Evolutionary conservation across 768 basidiomycete species (phyloP), one percentile per base, ranked within the genome.

Genomic region (Phaffia tasmanica): DNA sequence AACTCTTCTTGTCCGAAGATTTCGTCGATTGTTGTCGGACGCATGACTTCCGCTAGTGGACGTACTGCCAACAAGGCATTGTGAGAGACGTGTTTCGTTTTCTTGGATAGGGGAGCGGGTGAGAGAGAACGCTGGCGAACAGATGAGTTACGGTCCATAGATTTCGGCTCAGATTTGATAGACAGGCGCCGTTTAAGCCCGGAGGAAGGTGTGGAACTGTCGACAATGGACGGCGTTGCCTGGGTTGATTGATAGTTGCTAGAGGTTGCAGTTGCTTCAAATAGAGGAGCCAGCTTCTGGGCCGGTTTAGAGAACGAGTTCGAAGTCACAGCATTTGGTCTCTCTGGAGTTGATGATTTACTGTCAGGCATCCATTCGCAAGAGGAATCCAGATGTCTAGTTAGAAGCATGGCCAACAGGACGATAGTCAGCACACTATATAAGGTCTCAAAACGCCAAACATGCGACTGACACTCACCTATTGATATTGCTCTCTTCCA

Each of bases 11-110:
- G 89, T 2, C 89, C 89, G 32, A 89, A 78, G 68, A 87, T 86
- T 2, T 87, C 83, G 1, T 81, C 80, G 21, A 90, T 76, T 4
- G 74, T 75, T 16, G 77, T 79, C 1, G 89, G 89, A 11, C 89
- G 81, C 53, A 89, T 80, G 23, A 81, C 80, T 72, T 90, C 89
- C 0, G 89, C 86, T 0, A 90, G 76, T 0, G 86, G 86, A 2
- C 80, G 76, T 18, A 80, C 79, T 23, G 72, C 67, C 47, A 16
- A 16, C 18, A 61, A 27, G 46, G 47, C 59, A 49, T 27, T 18
- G 46, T 42, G 77, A 71, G 1, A 76, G 48, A 47, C 74, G 69
- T 15, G 62, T 60, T 21, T 75, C 66, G 6, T 69, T 70, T 29
- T 72, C 72, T 66, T 73, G 73, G 35, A 42, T 35, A 70, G 69